Evolutionary conservation across 208 protist species (phyloP), one percentile per base, ranked within the genome.

Genomic region (Acanthamoeba healyi): DNA sequence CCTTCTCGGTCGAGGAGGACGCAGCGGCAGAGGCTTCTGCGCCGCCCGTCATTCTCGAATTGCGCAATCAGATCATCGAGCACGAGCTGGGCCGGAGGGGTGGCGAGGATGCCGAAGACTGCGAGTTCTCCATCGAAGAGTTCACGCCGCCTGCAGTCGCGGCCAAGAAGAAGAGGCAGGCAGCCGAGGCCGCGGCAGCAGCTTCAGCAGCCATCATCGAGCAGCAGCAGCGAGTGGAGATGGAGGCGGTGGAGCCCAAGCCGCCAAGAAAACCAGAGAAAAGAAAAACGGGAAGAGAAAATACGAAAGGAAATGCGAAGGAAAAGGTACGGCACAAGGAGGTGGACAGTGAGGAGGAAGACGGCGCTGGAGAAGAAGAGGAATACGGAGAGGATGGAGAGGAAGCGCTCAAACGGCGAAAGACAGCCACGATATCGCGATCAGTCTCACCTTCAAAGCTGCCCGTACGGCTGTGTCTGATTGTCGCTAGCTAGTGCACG

Each of bases 21-120:
- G 70, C n/a, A 74, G 65, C 10, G 65, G 29, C 32, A 79, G 70
- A 46, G 32, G 36, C n/a, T n/a, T n/a, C n/a, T n/a, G n/a, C 70
- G 36, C 34, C 70, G 32, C 70, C 70, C 4, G 70, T 79, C 70
- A 79, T 79, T 44, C 70, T 79, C 22, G 70, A 79, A 46, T 46
- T 79, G 17, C 70, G 70, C 38, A 79, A 79, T 46, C 70, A 79
- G 70, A 79, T 79, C 70, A 79, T 79, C 70, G 70, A 79, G 70
- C 32, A 46, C 70, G 70, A 79, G 40, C 38, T 79, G 38, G 70
- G 70, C 36, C 19, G 36, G 38, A 79, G 61, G 36, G 29, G n/a
- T 9, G 40, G 46, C 5, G 32, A 46, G 1, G 36, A 19, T 22
- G 36, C 32, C 19, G 70, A 79, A 19, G 70, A 79, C 40, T 46